Conservation (phyloP, 306 rosid species). For the Trichosanthes cucumerina region DNA sequence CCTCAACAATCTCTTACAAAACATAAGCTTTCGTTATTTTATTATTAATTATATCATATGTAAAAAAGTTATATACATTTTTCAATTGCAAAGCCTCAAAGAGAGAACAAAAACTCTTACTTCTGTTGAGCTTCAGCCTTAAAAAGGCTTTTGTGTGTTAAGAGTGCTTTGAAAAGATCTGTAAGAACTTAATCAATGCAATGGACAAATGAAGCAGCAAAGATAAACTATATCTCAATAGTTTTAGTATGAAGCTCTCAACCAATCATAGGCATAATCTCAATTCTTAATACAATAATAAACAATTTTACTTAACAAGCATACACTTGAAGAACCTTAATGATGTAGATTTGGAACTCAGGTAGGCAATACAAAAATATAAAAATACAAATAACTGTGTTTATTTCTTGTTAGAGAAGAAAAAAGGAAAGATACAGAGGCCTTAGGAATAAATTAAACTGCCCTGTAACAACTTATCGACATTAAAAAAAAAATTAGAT, state of each 20-base stretch:
- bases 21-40: no score
- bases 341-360: background rate
- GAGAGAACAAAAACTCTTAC: no score
- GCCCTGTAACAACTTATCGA: background rate
- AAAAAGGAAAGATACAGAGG: background rate
- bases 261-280: background rate
- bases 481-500: background rate
- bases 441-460: background rate
- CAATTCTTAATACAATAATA: background rate
- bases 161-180: no score
- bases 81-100: no score
- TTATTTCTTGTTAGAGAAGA: background rate
- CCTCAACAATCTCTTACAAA: no score
- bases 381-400: background rate
- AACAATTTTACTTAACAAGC: background rate
- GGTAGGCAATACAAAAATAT: background rate
- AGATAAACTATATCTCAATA: background rate
- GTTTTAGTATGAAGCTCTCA: background rate
- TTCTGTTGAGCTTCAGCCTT: no score
- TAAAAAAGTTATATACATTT: no score
- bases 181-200: background rate
- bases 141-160: no score
- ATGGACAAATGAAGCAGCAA: background rate
- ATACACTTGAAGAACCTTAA: background rate
- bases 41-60: no score